Conservation (phyloP, 495 filamentous ascomycete species). For the Polyplosphaeria fusca region DNA sequence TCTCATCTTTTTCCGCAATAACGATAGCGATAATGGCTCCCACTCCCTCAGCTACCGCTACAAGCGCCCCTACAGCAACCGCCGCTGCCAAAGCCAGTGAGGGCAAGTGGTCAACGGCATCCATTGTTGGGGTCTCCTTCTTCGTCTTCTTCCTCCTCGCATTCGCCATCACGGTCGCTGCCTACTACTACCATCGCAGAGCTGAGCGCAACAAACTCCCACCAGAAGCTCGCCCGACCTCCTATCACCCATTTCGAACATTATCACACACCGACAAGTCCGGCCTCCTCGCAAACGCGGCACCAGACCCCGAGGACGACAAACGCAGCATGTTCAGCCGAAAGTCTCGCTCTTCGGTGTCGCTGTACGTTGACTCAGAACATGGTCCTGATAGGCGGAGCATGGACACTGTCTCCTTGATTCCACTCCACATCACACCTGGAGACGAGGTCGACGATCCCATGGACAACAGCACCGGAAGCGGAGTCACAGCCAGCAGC, state of each 20-base stretch:
- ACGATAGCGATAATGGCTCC: conserved; percentile 7
- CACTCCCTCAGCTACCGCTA: conserved; percentile 3
- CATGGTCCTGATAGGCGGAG: not conserved
- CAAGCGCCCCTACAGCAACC: not conserved
- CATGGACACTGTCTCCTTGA: conserved; percentile 15
- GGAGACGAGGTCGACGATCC: conserved; percentile 13
- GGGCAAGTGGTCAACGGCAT: not conserved
- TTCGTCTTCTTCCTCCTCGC: conserved; percentile 17
- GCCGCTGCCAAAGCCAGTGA: not conserved
- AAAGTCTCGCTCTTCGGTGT: conserved; percentile 7
- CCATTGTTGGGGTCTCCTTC: conserved; percentile 21
- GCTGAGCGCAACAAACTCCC: conserved; percentile 22
- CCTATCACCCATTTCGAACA: conserved; percentile 25
- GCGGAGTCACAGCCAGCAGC: conserved; percentile 4
- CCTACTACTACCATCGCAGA: conserved; percentile 10
- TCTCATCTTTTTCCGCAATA: not conserved
- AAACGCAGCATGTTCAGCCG: conserved; percentile 24
- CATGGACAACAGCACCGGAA: conserved; percentile 1
- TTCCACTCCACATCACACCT: conserved; percentile 25
- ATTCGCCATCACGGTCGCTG: conserved; percentile 7
- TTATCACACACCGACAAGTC: conserved; percentile 1
- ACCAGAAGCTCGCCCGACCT: conserved; percentile 15
- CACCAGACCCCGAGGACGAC: conserved; percentile 13
- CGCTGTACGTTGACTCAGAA: conserved; percentile 16
- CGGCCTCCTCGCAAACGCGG: conserved; percentile 23